Conservation (phyloP, 495 filamentous ascomycete species). For the Penicillium mononematosum region DNA sequence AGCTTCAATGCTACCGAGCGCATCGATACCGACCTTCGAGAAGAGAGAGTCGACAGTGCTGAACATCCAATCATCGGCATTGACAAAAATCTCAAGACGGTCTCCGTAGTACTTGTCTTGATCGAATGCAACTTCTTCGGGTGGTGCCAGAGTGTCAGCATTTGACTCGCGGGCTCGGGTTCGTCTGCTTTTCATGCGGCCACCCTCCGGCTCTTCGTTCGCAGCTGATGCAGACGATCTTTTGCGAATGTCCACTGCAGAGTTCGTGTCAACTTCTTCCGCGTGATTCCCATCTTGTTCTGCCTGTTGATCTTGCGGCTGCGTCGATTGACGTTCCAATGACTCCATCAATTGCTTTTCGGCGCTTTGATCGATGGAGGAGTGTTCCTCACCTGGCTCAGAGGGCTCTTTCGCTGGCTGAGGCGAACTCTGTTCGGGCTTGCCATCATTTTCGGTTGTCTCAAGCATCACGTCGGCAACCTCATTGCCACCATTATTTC, state of each 20-base stretch:
- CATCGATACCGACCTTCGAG: conserved; percentile 61
- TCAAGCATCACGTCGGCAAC: conserved; percentile 18
- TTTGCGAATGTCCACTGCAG: conserved; percentile 40
- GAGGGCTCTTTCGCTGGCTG: conserved; percentile 3
- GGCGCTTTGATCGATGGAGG: conserved; percentile 42
- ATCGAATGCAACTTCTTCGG: conserved; percentile 59
- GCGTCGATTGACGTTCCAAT: conserved; percentile 34
- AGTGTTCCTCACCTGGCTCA: conserved; percentile 40
- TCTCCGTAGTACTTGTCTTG: conserved; percentile 69
- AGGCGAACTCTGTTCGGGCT: conserved; percentile 14
- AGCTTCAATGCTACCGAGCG: conserved; percentile 42
- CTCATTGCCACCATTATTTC: conserved; percentile 6
- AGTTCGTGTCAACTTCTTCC: conserved; percentile 37
- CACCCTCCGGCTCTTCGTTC: conserved; percentile 54
- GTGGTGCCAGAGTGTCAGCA: conserved; percentile 46
- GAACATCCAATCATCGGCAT: conserved; percentile 76
- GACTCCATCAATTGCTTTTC: conserved; percentile 46
- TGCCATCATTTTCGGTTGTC: conserved; percentile 16
- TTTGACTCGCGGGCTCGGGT: conserved; percentile 76
- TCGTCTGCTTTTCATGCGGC: conserved; percentile 76
- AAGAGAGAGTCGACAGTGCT: conserved; percentile 64
- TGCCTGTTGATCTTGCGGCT: conserved; percentile 20
- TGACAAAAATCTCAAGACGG: conserved; percentile 63
- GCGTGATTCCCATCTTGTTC: conserved; percentile 25
- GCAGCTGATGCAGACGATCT: conserved; percentile 51